These are phyloP conservation scores for Mycena maculata DNA, from an alignment of 768 basidiomycete genomes.

Conservation along the genomic window DNA sequence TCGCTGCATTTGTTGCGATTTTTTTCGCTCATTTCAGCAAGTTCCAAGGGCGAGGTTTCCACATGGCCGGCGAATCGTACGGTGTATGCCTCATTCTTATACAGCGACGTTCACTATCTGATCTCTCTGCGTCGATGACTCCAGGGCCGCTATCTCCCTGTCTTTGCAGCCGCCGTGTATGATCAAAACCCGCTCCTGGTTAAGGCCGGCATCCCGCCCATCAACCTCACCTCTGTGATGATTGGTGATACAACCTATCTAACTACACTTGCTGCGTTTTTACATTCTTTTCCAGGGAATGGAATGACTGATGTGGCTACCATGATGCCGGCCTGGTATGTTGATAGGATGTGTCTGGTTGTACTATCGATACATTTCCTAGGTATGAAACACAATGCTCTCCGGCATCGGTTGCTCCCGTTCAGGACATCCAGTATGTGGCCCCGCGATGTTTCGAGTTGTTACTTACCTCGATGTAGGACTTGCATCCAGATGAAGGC, in stretches of 20 bases:
- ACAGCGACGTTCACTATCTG: neutral
- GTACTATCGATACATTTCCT: neutral
- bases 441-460: neutral
- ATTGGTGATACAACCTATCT: constrained; percentile 49
- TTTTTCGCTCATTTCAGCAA: constrained; percentile 66
- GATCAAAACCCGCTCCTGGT: constrained; percentile 57
- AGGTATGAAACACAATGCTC: constrained; percentile 59
- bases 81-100: constrained; percentile 53
- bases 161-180: constrained; percentile 60
- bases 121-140: neutral
- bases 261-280: neutral
- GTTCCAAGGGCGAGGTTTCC: constrained; percentile 62
- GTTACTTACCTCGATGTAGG: constrained; percentile 28
- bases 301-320: constrained; percentile 51
- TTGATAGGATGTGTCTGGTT: neutral
- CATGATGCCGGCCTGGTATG: constrained; percentile 25
- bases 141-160: constrained; percentile 64
- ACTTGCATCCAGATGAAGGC: constrained; percentile 58
- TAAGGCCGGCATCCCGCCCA: constrained; percentile 58
- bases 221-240: constrained; percentile 62
- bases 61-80: constrained; percentile 64
- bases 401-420: constrained; percentile 39
- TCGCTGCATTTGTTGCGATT: constrained; percentile 65
- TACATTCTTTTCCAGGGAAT: constrained; percentile 46
- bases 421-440: constrained; percentile 48